Evolutionary conservation across 78 protist genomes (phyloP), one percentile per base, ranked within the genome.

Genomic region (Andalucia godoyi): DNA sequence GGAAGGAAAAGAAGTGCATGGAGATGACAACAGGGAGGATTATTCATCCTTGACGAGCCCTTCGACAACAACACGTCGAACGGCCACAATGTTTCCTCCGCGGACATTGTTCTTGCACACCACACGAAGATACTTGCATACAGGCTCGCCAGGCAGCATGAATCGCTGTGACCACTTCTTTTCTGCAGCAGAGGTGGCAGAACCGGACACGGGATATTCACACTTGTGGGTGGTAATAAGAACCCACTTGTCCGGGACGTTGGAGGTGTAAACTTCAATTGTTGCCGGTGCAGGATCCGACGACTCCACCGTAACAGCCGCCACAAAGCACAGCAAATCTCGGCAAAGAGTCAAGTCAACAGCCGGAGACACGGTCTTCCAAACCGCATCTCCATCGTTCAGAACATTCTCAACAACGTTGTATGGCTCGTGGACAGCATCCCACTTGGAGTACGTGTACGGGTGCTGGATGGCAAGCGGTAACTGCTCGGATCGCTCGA

Each of bases 11-110:
- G n/a, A n/a, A n/a, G n/a, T n/a, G n/a, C n/a, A 43, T 43, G 47
- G 37, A 10, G 23, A 13, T 10, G 37, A 13, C 23, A 13, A 54
- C 13, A 13, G 37, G 34, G 51, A 13, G 10, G 37, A 10, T 54
- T 30, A 61, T 49, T 61, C 39, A 17, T 63, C 69, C 23, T 7
- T 18, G 32, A 40, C 53, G 30, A 63, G 54, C 29, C 69, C 69
- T 1, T 40, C 5, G 54, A 63, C 69, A 47, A 23, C 9, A 15
- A 63, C 69, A 4, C 36, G 17, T 5, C 69, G 51, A 15, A 63
- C 52, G 36, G 69, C 39, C 2, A 63, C 69, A 23, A 63, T 63
- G 54, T 63, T 63, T 25, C 69, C 69, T 10, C 69, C 69, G 40
- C 69, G 41, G 34, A 63, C 36, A 40, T 63, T 63, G n/a, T 38